A percentile compares a stretch with the other conserved stretches of the same genome.
Conservation (phyloP, 2,329 filamentous ascomycete genomes). For the Cordyceps cateniannulata region DNA sequence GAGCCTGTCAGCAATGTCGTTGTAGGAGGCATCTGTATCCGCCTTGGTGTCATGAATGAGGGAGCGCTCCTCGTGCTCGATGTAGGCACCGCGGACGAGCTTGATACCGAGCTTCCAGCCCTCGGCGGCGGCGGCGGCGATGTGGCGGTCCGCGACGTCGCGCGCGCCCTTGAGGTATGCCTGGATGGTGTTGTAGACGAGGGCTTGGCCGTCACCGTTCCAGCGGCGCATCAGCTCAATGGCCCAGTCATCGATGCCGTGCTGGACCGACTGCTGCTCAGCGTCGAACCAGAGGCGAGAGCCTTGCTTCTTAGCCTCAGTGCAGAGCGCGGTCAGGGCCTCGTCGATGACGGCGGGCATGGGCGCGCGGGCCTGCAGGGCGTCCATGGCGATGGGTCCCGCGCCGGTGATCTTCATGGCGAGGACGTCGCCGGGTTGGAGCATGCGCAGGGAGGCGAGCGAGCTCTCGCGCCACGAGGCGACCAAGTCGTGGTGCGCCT, state of each 20-base stretch:
- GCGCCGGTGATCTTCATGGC: slow-evolving; percentile 69
- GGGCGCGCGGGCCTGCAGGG: slow-evolving; percentile 50
- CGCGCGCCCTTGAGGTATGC: slow-evolving; percentile 59
- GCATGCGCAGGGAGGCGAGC: slow-evolving; percentile 39
- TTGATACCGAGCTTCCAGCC: slow-evolving; percentile 60
- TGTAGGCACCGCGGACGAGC: slow-evolving; percentile 62
- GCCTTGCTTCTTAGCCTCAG: slow-evolving; percentile 56
- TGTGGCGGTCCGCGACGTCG: slow-evolving; percentile 44
- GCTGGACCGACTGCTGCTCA: slow-evolving; percentile 66
- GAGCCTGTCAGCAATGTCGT: slow-evolving; percentile 57
- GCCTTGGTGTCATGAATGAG: slow-evolving; percentile 61
- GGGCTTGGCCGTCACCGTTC: slow-evolving; percentile 55
- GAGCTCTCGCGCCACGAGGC: slow-evolving; percentile 47
- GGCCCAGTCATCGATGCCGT: slow-evolving; percentile 68
- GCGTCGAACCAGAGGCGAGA: slow-evolving; percentile 70
- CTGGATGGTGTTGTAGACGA: slow-evolving; percentile 70
- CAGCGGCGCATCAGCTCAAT: slow-evolving; percentile 64
- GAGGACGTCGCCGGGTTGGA: slow-evolving; percentile 43
- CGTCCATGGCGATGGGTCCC: slow-evolving; percentile 59
- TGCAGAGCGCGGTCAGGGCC: slow-evolving; percentile 64
- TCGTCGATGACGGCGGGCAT: slow-evolving; percentile 55
- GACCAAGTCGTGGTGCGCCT: slow-evolving; percentile 22
- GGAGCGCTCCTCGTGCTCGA: slow-evolving; percentile 55
- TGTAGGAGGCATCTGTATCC: slow-evolving; percentile 60
- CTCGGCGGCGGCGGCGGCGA: slow-evolving; percentile 45